Conservation (phyloP, 257 asterid species). For the Solanum chmielewskii region DNA sequence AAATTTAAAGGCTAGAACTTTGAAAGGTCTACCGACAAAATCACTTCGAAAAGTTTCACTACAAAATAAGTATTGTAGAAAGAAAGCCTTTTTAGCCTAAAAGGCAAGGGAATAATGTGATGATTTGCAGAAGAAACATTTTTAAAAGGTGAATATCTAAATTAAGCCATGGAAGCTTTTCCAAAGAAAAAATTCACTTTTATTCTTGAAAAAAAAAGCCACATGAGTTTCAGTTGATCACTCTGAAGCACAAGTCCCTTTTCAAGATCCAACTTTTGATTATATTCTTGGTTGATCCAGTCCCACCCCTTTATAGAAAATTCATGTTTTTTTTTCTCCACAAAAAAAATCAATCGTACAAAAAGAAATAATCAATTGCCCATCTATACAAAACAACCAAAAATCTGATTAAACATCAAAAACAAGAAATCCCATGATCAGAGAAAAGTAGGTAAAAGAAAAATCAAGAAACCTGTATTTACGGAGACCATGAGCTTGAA, state of each 20-base stretch:
- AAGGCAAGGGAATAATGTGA: neutral
- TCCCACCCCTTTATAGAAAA: neutral
- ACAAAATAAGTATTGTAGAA: neutral
- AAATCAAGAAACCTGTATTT: constrained; percentile 23
- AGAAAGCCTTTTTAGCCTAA: neutral
- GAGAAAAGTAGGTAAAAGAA: neutral
- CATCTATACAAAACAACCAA: neutral
- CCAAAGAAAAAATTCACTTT: neutral
- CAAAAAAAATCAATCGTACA: neutral
- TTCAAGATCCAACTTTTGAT: neutral
- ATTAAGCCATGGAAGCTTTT: neutral
- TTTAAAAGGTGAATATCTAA: neutral
- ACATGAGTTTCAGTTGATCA: neutral
- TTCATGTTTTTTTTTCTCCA: neutral
- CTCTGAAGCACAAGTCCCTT: neutral
- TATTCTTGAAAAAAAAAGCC: neutral
- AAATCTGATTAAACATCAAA: neutral
- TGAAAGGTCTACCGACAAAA: neutral
- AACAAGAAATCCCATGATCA: neutral
- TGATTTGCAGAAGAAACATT: neutral
- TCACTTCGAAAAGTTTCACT: neutral
- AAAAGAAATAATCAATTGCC: neutral
- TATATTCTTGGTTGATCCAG: neutral
- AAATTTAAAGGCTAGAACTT: neutral
- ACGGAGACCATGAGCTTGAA: constrained; percentile 22